Evolutionary conservation across 2,329 filamentous ascomycete species (phyloP), one percentile per base, ranked within the genome.

Genomic region (Raffaelea deltoideospora): DNA sequence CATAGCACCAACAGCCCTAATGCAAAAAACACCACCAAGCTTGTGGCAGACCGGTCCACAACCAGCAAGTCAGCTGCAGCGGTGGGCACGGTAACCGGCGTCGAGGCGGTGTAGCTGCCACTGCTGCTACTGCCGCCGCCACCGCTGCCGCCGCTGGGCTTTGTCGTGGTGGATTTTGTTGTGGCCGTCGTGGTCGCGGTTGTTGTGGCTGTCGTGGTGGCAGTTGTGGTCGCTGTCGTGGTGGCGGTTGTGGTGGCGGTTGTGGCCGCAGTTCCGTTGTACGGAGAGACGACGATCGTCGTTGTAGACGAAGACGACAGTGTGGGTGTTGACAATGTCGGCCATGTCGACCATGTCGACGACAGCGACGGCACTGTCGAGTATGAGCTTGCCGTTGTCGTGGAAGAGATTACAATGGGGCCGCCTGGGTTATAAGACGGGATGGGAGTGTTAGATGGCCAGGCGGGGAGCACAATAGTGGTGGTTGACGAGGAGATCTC

Each of bases 1-100:
- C 33, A 51, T 21, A 47, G 33, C 20, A 45, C 37, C 10, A 41
- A 36, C 34, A 50, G 11, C 3, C 45, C 47, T 18, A 48, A 13
- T 3, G 42, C 43, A 13, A 39, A 38, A 37, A 45, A 38, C 17
- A 41, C 22, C 10, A 44, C 37, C 27, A 49, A 29, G 1, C 45
- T 48, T 17, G 40, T 32, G 10, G 43, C 35, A 20, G 43, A 31
- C 5, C 30, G 43, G 33, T 49, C 43, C 21, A 46, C 26, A 9
- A 13, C 35, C 34, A 42, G 36, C 20, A 33, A 17, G 14, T 37
- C 41, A 7, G 41, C 48, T 0, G 34, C 46, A 3, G 43, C 44
- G 14, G 49, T 43, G 2, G 45, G 40, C 28, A 49, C 46, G 2
- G 41, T 42, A 1, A 37, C 31, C 0, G 41, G 38, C 27, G 40